Evolutionary conservation across 345 rosid species (phyloP).

Genomic region (Corymbia maculata): DNA sequence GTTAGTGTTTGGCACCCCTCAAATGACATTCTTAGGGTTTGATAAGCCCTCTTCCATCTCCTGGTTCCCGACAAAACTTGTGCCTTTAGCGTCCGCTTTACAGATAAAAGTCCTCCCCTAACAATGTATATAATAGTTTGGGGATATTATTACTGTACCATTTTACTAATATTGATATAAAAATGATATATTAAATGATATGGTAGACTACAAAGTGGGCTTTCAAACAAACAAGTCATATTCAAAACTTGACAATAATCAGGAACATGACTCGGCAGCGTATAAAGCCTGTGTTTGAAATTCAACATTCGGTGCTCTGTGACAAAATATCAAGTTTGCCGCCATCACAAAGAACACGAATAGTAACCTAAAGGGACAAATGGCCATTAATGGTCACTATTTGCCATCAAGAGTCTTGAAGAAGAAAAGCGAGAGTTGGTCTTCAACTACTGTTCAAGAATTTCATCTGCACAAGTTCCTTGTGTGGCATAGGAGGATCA

Average conservation of each 20-base stretch:
- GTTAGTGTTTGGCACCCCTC: neutral
- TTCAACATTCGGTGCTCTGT: neutral
- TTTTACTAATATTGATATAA: neutral
- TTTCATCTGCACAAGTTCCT: neutral
- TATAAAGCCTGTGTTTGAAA: neutral
- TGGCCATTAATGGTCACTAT: neutral
- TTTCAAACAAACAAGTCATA: neutral
- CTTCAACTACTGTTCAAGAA: neutral
- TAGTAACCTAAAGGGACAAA: neutral
- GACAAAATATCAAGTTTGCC: neutral
- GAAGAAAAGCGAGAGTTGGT: neutral
- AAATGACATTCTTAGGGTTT: neutral
- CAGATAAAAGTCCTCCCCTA: neutral
- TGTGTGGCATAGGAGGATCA: neutral
- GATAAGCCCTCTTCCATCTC: neutral
- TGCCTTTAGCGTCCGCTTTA: neutral
- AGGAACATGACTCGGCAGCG: neutral
- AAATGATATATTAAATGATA: neutral
- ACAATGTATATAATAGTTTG: neutral
- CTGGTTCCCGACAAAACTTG: neutral
- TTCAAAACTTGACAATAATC: neutral
- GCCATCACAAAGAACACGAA: neutral
- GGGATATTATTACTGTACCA: neutral
- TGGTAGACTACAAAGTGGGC: neutral
- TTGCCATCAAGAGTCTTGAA: neutral